Percentiles rank a stretch among this genome's conserved stretches.
Evolutionary conservation across 208 protist species (phyloP).

Genomic region (Crithidia thermophila): DNA sequence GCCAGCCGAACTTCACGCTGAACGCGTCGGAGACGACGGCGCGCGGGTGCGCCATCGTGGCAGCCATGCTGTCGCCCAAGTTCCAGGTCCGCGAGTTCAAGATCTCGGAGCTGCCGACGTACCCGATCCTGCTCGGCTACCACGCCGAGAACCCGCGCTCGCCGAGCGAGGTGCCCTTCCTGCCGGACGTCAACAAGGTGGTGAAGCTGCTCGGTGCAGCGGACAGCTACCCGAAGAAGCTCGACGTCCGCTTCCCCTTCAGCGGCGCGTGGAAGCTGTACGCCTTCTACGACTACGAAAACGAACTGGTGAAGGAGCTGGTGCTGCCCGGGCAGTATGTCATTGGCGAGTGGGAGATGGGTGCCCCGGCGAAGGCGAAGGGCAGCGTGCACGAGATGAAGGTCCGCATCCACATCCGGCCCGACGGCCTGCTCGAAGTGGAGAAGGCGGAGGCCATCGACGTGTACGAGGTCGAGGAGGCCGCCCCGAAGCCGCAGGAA

Average conservation of each 20-base stretch:
- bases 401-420: constrained; percentile 67
- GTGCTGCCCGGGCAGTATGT: constrained; percentile 52
- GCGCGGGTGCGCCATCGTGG: constrained; percentile 83
- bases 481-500: constrained; percentile 10
- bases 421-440: constrained; percentile 66
- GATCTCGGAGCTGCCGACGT: constrained; percentile 76
- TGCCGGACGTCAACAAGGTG: constrained; percentile 89
- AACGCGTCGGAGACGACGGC: constrained; percentile 91
- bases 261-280: constrained; percentile 75
- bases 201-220: constrained; percentile 60
- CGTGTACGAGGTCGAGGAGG: constrained; percentile 78
- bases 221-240: constrained; percentile 75
- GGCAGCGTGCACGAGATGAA: constrained; percentile 54
- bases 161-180: constrained; percentile 68
- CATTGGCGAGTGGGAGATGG: constrained; percentile 77
- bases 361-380: constrained; percentile 34
- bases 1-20: constrained; percentile 77
- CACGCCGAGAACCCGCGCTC: constrained; percentile 60
- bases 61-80: constrained; percentile 90
- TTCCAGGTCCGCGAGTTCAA: constrained; percentile 91
- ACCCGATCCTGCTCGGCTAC: constrained; percentile 85
- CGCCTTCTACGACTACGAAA: constrained; percentile 79
- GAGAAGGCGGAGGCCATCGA: constrained; percentile 71
- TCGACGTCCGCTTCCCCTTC: constrained; percentile 82
- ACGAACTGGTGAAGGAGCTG: constrained; percentile 40